Evolutionary conservation across 805 yeast species (phyloP).

Genomic region (Cyberlindnera japonica): DNA sequence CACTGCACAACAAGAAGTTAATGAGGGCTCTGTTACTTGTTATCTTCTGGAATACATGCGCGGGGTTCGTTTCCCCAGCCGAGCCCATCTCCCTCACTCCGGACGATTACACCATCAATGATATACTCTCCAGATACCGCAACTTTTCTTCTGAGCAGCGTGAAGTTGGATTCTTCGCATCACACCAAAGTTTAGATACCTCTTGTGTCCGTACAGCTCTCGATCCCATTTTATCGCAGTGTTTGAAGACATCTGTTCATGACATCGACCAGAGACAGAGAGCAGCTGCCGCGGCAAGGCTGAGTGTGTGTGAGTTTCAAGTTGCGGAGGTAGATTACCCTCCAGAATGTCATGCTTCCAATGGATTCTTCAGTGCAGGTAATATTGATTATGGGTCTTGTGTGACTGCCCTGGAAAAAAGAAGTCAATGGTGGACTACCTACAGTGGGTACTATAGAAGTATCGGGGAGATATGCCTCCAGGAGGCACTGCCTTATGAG

Average conservation of each 20-base stretch:
- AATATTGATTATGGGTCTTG: constrained; percentile 33
- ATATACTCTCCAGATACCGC: constrained; percentile 19
- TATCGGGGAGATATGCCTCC: constrained; percentile 49
- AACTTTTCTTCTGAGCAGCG: constrained; percentile 12
- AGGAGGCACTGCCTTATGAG: constrained; percentile 47
- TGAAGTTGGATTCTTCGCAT: constrained; percentile 10
- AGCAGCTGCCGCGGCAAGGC: constrained; percentile 40
- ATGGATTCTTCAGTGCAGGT: constrained; percentile 23
- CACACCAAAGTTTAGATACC: constrained; percentile 16
- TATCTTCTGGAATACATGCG: no score
- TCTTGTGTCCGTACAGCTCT: constrained; percentile 41
- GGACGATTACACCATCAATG: constrained; percentile 17
- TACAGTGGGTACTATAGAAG: constrained; percentile 62
- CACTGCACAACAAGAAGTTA: no score
- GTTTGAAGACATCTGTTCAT: constrained; percentile 40
- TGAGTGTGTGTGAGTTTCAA: constrained; percentile 54
- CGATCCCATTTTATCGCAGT: constrained; percentile 35
- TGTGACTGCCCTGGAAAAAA: constrained; percentile 36
- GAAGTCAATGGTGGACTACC: constrained; percentile 70
- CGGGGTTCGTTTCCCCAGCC: not conserved
- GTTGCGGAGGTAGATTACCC: constrained; percentile 39
- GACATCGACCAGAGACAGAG: constrained; percentile 31
- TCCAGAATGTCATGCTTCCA: constrained; percentile 21
- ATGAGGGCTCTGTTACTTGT: no score
- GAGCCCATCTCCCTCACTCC: not conserved